Evolutionary conservation across 192 early-diverging fungal genomes (phyloP).

Genomic region (Mortierella alpina): DNA sequence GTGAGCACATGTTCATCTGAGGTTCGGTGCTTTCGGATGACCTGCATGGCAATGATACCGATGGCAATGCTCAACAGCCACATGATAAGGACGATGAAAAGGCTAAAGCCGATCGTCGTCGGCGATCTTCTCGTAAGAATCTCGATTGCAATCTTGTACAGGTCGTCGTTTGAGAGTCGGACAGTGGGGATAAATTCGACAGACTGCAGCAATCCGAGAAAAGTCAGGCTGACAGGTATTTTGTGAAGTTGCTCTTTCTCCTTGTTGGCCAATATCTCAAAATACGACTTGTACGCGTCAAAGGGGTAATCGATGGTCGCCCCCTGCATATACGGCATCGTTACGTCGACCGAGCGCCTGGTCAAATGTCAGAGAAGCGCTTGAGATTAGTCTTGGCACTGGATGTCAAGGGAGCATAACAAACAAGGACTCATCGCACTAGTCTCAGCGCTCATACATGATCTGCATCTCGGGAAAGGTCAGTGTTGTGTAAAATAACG

Average conservation of each 20-base stretch:
- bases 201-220: conserved; percentile 56
- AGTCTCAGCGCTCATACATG: conserved; percentile 16
- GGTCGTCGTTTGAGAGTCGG: conserved; percentile 8
- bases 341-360: conserved; percentile 50
- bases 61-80: conserved; percentile 58
- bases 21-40: conserved; percentile 47
- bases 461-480: conserved; percentile 42
- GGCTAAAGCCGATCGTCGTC: conserved; percentile 59
- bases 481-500: conserved; percentile 38
- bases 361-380: not conserved
- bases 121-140: conserved; percentile 56
- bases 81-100: conserved; percentile 63
- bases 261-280: conserved; percentile 55
- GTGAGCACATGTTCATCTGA: conserved; percentile 58
- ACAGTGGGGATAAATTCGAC: conserved; percentile 57
- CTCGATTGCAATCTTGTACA: conserved; percentile 53
- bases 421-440: not conserved
- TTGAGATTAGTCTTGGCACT: not conserved
- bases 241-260: conserved; percentile 45
- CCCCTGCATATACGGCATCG: conserved; percentile 49
- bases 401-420: not conserved
- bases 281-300: conserved; percentile 58
- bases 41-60: conserved; percentile 59
- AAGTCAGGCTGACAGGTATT: conserved; percentile 56
- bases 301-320: conserved; percentile 63